Evolutionary conservation across 495 filamentous ascomycete species (phyloP), one percentile per base, ranked within the genome.

Genomic region (Schizothecium vesticola): DNA sequence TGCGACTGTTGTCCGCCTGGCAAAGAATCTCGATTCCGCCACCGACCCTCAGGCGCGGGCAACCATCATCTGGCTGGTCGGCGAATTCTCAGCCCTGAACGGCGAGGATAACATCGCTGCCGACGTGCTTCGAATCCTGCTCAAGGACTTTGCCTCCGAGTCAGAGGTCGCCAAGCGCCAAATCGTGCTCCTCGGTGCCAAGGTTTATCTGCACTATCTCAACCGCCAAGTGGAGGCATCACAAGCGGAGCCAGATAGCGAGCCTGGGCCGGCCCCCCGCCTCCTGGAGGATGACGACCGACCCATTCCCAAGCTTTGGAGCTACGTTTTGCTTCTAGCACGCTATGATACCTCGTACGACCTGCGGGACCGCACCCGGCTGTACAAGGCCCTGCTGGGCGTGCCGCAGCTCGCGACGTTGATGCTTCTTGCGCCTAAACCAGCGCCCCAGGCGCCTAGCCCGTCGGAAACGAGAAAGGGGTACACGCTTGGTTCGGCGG

Each of bases 291-390:
- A 86, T 68, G 82, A 88, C 36, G 82, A 85, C 56, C 87, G 91
- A 72, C 89, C 90, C 0, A 88, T 94, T 59, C 86, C 87, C 8
- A 80, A 90, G 23, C 85, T 99, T 16, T 97, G 92, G 88, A 84
- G 85, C 23, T 96, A 99, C 74, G 87, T 94, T 59, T 83, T 95
- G 6, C 87, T 94, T 36, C 85, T 99, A 8, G 90, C 89, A 13
- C 88, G 95, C 68, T 99, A 98, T 74, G 94, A 97, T 71, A 91
- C 89, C 0, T 97, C 94, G 4, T 99, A 97, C 76, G 93, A 97
- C 74, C 87, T 98, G 5, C 92, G 95, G 55, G 95, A 97, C 73
- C 91, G 95, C 23, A 87, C 93, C 2, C 86, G 95, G 9, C 80
- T 97, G 28, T 97, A 96, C 80, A 93, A 92, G 70, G 87, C 90